These are phyloP conservation scores for Salicornia ramosissima DNA, from an alignment of 148 eudicot species.

Conservation along the genomic window DNA sequence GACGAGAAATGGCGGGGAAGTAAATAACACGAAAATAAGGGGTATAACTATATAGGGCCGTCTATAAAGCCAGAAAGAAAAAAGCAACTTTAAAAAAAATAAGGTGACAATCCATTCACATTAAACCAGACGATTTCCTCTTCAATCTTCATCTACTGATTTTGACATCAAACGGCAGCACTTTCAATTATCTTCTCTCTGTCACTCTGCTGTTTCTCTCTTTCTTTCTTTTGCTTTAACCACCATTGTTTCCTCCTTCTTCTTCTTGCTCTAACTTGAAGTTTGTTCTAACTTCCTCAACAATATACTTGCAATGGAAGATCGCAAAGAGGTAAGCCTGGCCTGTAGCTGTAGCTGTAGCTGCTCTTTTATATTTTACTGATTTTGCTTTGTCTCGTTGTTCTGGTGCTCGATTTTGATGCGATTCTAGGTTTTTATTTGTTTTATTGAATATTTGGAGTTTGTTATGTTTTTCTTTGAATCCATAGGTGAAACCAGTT, in stretches of 20 bases:
- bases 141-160: too few relatives aligned
- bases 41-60: background rate
- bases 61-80: background rate
- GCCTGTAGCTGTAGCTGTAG: too few relatives aligned
- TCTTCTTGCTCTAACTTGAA: background rate
- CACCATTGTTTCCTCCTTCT: background rate
- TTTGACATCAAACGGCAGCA: constrained; percentile 1
- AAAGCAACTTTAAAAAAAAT: too few relatives aligned
- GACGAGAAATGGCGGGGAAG: background rate
- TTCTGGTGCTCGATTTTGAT: background rate
- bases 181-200: constrained; percentile 1
- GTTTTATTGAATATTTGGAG: background rate
- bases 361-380: too few relatives aligned
- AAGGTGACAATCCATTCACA: background rate
- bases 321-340: constrained; percentile 34
- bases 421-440: background rate
- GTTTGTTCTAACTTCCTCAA: background rate
- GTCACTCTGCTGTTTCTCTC: constrained; percentile 7
- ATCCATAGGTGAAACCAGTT: background rate
- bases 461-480: background rate
- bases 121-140: background rate
- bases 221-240: too few relatives aligned
- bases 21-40: background rate
- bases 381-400: too few relatives aligned
- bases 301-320: constrained; percentile 21